A percentile compares a stretch with the other conserved stretches of the same genome.
These are phyloP conservation scores for Hippophae gyantsensis DNA, from an alignment of 306 rosid genomes.

Conservation along the genomic window DNA sequence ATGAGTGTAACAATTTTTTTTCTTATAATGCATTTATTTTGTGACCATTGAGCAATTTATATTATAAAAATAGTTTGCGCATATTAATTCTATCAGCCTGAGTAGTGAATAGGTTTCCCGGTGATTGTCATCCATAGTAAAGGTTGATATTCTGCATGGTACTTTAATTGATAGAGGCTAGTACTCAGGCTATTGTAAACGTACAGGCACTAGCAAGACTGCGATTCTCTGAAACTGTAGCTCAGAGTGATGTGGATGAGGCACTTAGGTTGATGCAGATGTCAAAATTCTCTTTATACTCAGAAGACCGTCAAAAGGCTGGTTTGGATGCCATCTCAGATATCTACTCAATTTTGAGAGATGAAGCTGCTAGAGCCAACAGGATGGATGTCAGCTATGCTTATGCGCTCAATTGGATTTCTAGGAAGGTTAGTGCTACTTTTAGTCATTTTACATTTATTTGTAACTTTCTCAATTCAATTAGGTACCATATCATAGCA, in stretches of 20 bases:
- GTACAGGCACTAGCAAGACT: conserved; percentile 89
- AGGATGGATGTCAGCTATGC: conserved; percentile 82
- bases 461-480: neutral
- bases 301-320: conserved; percentile 87
- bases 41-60: neutral
- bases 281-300: conserved; percentile 93
- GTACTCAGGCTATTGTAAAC: conserved; percentile 11
- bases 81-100: neutral
- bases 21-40: too few relatives aligned
- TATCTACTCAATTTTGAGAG: conserved; percentile 88
- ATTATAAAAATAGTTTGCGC: neutral
- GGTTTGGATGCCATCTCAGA: conserved; percentile 94
- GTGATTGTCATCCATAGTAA: neutral
- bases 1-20: too few relatives aligned
- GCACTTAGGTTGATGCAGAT: conserved; percentile 95
- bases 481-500: too few relatives aligned
- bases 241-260: conserved; percentile 97
- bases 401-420: conserved; percentile 85
- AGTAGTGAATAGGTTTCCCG: conserved; percentile 1
- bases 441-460: neutral
- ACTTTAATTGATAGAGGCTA: neutral
- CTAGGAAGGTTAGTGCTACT: conserved; percentile 63
- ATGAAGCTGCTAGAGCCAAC: conserved; percentile 73
- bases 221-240: conserved; percentile 74
- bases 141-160: neutral